phyloP scores from a whole-genome alignment of 306 rosid species.

The Aeschynomene evenia region DNA sequence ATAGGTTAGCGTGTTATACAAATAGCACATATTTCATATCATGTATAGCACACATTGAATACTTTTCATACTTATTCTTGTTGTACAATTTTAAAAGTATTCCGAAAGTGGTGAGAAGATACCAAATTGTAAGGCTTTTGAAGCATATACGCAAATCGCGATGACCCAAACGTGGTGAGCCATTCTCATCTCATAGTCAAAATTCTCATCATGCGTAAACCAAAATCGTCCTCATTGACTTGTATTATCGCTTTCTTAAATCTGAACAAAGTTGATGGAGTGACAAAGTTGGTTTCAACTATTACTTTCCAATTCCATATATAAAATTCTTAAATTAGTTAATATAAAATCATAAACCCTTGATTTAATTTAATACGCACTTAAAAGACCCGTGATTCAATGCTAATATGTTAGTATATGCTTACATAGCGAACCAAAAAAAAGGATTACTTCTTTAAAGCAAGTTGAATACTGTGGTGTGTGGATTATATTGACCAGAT shows the following conservation, averaged over 20 bases:
- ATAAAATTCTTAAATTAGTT: not conserved
- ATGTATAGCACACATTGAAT: too few species aligned
- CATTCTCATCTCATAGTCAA: not conserved
- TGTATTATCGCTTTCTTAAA: slow-evolving; percentile 4
- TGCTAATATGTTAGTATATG: not conserved
- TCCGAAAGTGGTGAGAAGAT: not conserved
- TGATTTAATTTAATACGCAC: too few species aligned
- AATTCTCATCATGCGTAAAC: slow-evolving; percentile 1
- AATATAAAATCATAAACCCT: not conserved
- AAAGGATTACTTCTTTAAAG: not conserved
- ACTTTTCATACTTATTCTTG: too few species aligned
- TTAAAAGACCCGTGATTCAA: not conserved
- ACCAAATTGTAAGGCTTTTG: slow-evolving; percentile 16
- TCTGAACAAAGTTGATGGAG: slow-evolving; percentile 7
- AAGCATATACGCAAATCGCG: slow-evolving; percentile 21
- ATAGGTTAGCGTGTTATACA: too few species aligned
- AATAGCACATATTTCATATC: too few species aligned
- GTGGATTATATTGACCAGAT: not conserved
- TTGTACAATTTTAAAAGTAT: too few species aligned
- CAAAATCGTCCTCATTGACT: slow-evolving; percentile 32
- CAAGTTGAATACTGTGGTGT: not conserved
- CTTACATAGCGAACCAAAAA: not conserved
- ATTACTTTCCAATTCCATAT: slow-evolving; percentile 9
- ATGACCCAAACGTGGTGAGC: slow-evolving; percentile 29
- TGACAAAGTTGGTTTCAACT: slow-evolving; percentile 16